Evolutionary conservation across 768 basidiomycete genomes (phyloP), one percentile per base, ranked within the genome.

Genomic region (Mycena galopus): DNA sequence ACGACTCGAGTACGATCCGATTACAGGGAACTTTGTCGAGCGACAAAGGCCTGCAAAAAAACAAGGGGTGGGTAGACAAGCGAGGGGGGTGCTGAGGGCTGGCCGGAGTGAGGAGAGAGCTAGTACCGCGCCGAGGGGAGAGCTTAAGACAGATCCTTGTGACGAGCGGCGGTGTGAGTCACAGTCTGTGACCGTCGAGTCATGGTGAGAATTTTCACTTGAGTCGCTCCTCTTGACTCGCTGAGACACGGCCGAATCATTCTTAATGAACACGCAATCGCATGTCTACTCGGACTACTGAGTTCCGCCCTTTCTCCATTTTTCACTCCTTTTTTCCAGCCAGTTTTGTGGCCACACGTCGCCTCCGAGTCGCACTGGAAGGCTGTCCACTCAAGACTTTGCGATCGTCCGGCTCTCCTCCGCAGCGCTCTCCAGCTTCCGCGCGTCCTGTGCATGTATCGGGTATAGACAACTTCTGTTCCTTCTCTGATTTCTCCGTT

Each of bases 41-140:
- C 16, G 74, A 75, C 74, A 72, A 75, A 75, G 74, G 47, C 71
- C 74, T 75, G 74, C 35, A 51, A 53, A 65, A 64, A 64, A 33
- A 9, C 55, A 14, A 21, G 56, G 74, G 53, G 30, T 25, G n/a
- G 14, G 12, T 8, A 25, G 59, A 44, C 71, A 47, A 25, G 66
- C 56, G 50, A 25, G 63, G 64, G 63, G 51, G 69, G 23, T 33
- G 16, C 29, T 44, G 30, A 21, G 27, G 47, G 50, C 51, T 32
- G 14, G 33, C 51, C 35, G 42, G 23, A 57, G 56, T 27, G 55
- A 16, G 23, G 23, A 70, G 56, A 44, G 33, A 44, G 25, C 11
- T 8, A 12, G 33, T 16, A 19, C 11, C 57, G 37, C 21, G 51
- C 23, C 51, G 23, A n/a, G 25, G 25, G 23, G 68, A 32, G 44